Evolutionary conservation across 2,329 filamentous ascomycete genomes (phyloP).

Genomic region (Hypocrella siamensis): DNA sequence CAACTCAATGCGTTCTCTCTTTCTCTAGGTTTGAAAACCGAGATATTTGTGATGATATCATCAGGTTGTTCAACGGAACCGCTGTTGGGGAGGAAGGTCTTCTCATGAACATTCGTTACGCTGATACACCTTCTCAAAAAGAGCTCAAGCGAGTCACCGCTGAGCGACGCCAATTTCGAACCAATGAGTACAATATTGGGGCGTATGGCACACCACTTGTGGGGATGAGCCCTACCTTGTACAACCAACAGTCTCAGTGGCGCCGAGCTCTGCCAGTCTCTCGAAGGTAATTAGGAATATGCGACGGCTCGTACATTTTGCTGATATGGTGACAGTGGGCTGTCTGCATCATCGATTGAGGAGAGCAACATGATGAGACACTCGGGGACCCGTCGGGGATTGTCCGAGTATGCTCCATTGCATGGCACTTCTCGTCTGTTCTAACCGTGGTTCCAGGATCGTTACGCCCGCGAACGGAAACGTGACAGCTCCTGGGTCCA

Average conservation of each 20-base stretch:
- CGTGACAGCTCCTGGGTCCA: constrained; percentile 21
- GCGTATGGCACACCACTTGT: constrained; percentile 50
- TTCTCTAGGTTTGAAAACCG: constrained; percentile 65
- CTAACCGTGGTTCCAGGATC: constrained; percentile 20
- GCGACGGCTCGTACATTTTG: too few relatives aligned
- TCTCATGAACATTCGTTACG: constrained; percentile 86
- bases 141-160: constrained; percentile 91
- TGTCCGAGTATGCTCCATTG: constrained; percentile 19
- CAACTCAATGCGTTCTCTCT: not conserved
- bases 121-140: constrained; percentile 94
- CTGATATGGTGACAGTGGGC: constrained; percentile 8
- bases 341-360: constrained; percentile 14
- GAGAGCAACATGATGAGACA: constrained; percentile 12
- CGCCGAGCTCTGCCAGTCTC: constrained; percentile 14
- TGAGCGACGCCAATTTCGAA: constrained; percentile 86
- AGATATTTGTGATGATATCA: constrained; percentile 79
- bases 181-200: constrained; percentile 80
- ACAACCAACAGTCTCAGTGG: constrained; percentile 21
- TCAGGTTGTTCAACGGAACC: constrained; percentile 71
- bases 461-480: constrained; percentile 23
- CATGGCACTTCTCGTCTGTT: constrained; percentile 11
- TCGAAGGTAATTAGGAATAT: constrained; percentile 18
- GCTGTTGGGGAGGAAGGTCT: constrained; percentile 63
- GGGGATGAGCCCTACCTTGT: constrained; percentile 28
- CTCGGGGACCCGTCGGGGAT: constrained; percentile 16